Percentiles rank a stretch among this genome's conserved stretches.
These are phyloP conservation scores for Porcisia hertigi DNA, from an alignment of 208 protist genomes.

Conservation along the genomic window DNA sequence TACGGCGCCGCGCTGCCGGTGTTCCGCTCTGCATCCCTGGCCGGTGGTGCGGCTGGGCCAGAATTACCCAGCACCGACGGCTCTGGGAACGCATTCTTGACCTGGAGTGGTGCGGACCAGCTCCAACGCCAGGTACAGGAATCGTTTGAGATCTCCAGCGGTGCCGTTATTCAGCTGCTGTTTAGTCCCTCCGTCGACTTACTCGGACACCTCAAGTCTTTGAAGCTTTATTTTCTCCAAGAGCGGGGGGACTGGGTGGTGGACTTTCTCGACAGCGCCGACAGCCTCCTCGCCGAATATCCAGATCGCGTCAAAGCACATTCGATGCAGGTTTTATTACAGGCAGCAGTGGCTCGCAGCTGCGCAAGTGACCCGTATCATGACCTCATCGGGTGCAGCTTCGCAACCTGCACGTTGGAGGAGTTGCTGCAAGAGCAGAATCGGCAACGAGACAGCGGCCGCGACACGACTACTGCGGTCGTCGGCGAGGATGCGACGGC, in stretches of 20 bases:
- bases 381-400: conserved; percentile 72
- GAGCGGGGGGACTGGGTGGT: conserved; percentile 82
- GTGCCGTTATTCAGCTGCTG: conserved; percentile 74
- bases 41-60: neutral
- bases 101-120: conserved; percentile 71
- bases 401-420: conserved; percentile 60
- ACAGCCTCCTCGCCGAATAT: conserved; percentile 61
- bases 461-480: neutral
- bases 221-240: conserved; percentile 87
- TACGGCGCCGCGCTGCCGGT: conserved; percentile 48
- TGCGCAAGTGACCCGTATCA: conserved; percentile 75
- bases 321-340: conserved; percentile 81
- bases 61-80: neutral
- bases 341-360: conserved; percentile 75
- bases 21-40: conserved; percentile 27
- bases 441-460: conserved; percentile 23
- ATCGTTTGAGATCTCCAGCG: conserved; percentile 79
- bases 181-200: conserved; percentile 75
- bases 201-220: conserved; percentile 65
- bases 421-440: conserved; percentile 37
- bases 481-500: neutral
- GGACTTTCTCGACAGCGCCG: conserved; percentile 85
- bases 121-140: conserved; percentile 72
- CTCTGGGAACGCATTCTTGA: conserved; percentile 33
- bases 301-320: conserved; percentile 68